Base-by-base conservation (phyloP, 768 basidiomycete species). In the Serendipita indica region DNA sequence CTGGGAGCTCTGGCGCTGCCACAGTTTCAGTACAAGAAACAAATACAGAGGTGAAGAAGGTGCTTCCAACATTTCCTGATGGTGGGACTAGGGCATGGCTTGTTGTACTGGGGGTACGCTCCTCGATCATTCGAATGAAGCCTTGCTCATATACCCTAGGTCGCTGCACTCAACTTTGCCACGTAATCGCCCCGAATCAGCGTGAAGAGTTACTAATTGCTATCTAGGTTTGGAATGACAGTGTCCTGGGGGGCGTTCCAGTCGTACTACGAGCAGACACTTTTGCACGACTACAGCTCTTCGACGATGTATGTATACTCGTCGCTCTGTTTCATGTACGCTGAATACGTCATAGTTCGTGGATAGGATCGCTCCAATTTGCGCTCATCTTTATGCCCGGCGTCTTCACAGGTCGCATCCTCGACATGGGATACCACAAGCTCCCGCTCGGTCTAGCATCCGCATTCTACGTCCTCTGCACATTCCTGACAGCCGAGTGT, bases 401-500 rank as follows among this genome's bases (percentile, higher is more conserved):
- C 32, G 69, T 88, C 4, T 32, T 84, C 43, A 73, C 77, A 2
- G 86, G 86, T 0, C 78, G 83, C 4, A 65, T 88, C 14, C 87
- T 88, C 68, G 86, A 89, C 67, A 66, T 85, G 39, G 86, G 86
- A 57, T 78, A 80, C 63, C 79, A 82, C 67, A 78, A 72, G 33
- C 65, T 74, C 1, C 75, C 82, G 3, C 72, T 77, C 30, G 63
- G 77, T 5, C 35, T 70, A 1, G 75, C 77, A 0, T 81, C 79
- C 57, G 70, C 69, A 14, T 41, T 80, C 16, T 67, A 86, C 4
- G 69, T 89, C 2, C 61, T 69, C 0, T 74, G 78, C 30, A 82
- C 81, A 0, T 79, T 88, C 64, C 71, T 89, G n/a, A 71, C 77
- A 3, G 83, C 83, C 0, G 73, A 88, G 70, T 89, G 87, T 65